Base-by-base conservation (phyloP, 2,329 filamentous ascomycete genomes). In the Ascochyta rabiei region DNA sequence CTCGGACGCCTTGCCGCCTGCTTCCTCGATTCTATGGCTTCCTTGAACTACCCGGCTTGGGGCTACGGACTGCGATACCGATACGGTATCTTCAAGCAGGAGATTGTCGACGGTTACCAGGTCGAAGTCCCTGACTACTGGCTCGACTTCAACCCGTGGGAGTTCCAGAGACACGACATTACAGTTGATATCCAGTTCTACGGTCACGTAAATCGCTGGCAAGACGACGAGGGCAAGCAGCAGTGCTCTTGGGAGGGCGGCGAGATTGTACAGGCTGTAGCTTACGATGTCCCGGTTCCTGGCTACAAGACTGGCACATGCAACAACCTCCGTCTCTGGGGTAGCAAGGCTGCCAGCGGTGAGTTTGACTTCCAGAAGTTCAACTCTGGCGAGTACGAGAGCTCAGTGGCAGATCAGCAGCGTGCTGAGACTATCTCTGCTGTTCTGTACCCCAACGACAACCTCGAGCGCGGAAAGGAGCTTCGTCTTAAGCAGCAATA, bases 351-450 rank as follows among this genome's bases (percentile, higher is more conserved):
- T 38, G 93, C 93, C 40, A 93, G 91, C 66, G 95, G 95, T 62
- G 95, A 99, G 76, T 99, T 99, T 62, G 93, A 99, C 79, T 99
- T 99, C 79, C 93, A 97, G 72, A 98, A 98, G 76, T 99, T 99
- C 86, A 99, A 99, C 79, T 95, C 84, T 56, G 95, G 95, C 60
- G 93, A 99, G 68, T 99, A 99, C 73, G 95, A 99, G 79, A 95
- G 90, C 79, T 96, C 95, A 12, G 95, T 99, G 34, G 91, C 90
- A n/a, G 95, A 99, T 66, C 92, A 98, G 78, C 95, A 99, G 81
- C 89, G 91, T 53, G 95, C 95, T n/a, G 95, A 99, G 81, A 98
- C 93, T 50, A 99, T 99, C 79, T 97, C 93, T 47, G 93, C 93
- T 28, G 95, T 99, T 13, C 80, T 99, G 39, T 99, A 99, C 73